phyloP scores from a whole-genome alignment of 2,329 filamentous ascomycete species.

The Myriosclerotinia duriaeana region DNA sequence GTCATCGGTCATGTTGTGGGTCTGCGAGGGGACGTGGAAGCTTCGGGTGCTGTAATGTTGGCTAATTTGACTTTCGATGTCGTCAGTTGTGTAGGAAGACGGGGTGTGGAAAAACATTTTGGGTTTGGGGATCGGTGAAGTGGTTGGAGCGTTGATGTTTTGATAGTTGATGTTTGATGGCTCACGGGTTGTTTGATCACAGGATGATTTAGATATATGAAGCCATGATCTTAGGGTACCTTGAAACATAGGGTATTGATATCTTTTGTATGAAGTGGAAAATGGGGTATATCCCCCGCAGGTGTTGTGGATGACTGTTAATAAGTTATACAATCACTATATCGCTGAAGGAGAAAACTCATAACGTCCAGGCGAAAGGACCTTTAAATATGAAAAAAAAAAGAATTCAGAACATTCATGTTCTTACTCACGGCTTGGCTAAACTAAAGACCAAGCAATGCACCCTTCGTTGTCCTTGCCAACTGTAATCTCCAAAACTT shows the following conservation, averaged over 20 bases:
- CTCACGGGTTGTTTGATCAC: background rate
- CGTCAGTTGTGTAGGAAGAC: background rate
- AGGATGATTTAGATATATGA: background rate
- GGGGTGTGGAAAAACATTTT: background rate
- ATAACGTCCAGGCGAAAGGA: background rate
- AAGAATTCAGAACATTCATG: no score
- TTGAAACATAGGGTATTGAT: background rate
- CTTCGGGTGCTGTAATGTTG: background rate
- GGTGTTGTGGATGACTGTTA: background rate
- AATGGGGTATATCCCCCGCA: background rate
- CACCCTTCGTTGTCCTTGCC: slow-evolving; percentile 26
- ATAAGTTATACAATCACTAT: background rate
- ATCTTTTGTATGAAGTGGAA: background rate
- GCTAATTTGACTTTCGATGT: background rate
- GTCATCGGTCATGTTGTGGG: background rate
- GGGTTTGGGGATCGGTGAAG: background rate
- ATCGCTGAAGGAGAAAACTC: background rate
- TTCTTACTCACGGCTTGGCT: background rate
- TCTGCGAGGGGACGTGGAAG: background rate
- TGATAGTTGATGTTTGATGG: background rate
- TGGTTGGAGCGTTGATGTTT: background rate
- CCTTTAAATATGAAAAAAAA: background rate
- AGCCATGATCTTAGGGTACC: background rate
- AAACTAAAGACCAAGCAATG: slow-evolving; percentile 26
- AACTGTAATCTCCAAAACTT: slow-evolving; percentile 34